Percentiles rank a stretch among this genome's conserved stretches.
Conservation (phyloP, 106 monocot species). For the Dioscorea dumetorum region DNA sequence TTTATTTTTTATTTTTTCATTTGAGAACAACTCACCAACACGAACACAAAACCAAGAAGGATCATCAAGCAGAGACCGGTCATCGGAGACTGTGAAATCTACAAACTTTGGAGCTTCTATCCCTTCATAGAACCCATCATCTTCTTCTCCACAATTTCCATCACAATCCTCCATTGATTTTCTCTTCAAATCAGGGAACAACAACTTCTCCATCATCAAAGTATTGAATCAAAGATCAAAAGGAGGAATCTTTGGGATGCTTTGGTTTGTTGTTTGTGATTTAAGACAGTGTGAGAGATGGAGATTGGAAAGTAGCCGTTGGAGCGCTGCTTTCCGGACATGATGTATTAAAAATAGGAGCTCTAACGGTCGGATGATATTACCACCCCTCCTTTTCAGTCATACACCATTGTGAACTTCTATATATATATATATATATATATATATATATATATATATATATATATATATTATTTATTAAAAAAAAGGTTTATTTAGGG, state of each 20-base stretch:
- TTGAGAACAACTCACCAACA: not conserved
- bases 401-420: no score
- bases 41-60: slow-evolving; percentile 5
- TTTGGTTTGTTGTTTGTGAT: not conserved
- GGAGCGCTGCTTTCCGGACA: not conserved
- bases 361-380: no score
- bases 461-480: no score
- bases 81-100: not conserved
- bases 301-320: not conserved
- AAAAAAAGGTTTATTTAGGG: no score
- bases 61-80: not conserved
- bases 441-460: no score
- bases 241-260: not conserved
- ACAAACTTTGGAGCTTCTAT: slow-evolving; percentile 10
- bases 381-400: no score
- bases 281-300: not conserved
- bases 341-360: not conserved
- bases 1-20: not conserved
- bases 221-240: not conserved
- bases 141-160: not conserved
- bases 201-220: not conserved
- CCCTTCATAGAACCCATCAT: slow-evolving; percentile 3
- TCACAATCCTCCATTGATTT: not conserved
- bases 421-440: no score
- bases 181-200: not conserved